A percentile compares a stretch with the other conserved stretches of the same genome.
phyloP scores from a whole-genome alignment of 345 rosid genomes.

The Jatropha curcas region DNA sequence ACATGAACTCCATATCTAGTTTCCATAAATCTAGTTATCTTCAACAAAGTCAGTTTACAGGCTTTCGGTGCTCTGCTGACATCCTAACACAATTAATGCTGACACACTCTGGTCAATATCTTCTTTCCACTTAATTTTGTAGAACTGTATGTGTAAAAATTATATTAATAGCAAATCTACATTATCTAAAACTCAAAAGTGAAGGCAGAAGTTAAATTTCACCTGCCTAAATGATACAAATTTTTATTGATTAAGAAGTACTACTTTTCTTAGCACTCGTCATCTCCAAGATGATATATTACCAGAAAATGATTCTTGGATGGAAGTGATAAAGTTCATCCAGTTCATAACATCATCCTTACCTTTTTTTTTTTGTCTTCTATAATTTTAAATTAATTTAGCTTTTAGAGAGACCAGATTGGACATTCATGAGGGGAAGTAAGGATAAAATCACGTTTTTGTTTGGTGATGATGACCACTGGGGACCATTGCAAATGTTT shows the following conservation, averaged over 20 bases:
- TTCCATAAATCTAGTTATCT: too few relatives aligned
- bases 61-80: too few relatives aligned
- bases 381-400: conserved; percentile 17
- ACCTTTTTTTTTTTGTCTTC: not conserved
- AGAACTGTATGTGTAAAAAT: not conserved
- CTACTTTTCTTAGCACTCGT: not conserved
- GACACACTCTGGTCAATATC: not conserved
- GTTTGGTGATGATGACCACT: conserved; percentile 77
- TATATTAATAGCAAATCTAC: not conserved
- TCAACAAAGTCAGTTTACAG: too few relatives aligned
- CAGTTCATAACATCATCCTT: not conserved
- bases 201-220: not conserved
- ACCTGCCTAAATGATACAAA: not conserved
- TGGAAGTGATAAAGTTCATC: not conserved
- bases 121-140: not conserved
- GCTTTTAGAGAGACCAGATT: conserved; percentile 73
- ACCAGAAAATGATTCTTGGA: not conserved
- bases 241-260: not conserved
- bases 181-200: not conserved
- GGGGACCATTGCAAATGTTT: conserved; percentile 77
- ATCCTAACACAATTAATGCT: not conserved
- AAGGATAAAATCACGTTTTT: conserved; percentile 59
- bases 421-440: conserved; percentile 68
- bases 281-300: not conserved
- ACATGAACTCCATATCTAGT: too few relatives aligned